Base-by-base conservation (phyloP, 2,329 filamentous ascomycete species). In the Fonsecaea multimorphosa region DNA sequence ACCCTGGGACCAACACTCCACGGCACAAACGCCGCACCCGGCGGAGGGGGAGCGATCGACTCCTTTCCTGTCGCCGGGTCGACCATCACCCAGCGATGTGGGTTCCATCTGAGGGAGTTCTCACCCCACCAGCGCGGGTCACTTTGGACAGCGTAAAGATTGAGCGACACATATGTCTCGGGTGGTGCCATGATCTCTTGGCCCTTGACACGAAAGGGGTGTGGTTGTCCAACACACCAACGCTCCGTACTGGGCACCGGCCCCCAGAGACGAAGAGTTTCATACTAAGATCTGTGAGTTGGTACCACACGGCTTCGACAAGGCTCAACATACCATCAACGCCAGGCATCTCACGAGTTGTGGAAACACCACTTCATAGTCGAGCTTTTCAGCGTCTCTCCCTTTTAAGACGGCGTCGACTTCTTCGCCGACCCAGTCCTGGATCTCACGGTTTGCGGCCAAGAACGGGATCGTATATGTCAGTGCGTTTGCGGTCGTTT, bases 401-500 rank as follows among this genome's bases (percentile, higher is more conserved):
- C 36, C 55, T 12, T 61, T 49, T n/a, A 63, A 27, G 7, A 70
- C 64, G 2, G 46, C 55, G 53, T 74, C 64, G 5, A 83, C 71
- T 58, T 83, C 82, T 57, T 82, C 76, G 0, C 75, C 71, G 0
- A 83, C 54, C 81, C 81, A 84, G 2, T 79, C 76, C 64, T 85
- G 83, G 1, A 81, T 76, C 2, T 78, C 72, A 0, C 79, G 81
- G 46, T 82, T 67, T 0, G 77, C 75, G 1, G 83, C 82, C 1
- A 86, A 74, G 8, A 83, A 78, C 6, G 79, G 71, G 0, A 82
- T 71, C 0, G 77, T 73, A 58, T 78, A 84, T 0, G 77, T 76
- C 5, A 84, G 70, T 0, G 79, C 79, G 31, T 82, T 78, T 0
- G 83, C 80, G 0, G 82, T 83, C 0, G 83, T 84, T 64, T 85